Base-by-base conservation (phyloP, 2,329 filamentous ascomycete species). In the Aspergillus neotritici region DNA sequence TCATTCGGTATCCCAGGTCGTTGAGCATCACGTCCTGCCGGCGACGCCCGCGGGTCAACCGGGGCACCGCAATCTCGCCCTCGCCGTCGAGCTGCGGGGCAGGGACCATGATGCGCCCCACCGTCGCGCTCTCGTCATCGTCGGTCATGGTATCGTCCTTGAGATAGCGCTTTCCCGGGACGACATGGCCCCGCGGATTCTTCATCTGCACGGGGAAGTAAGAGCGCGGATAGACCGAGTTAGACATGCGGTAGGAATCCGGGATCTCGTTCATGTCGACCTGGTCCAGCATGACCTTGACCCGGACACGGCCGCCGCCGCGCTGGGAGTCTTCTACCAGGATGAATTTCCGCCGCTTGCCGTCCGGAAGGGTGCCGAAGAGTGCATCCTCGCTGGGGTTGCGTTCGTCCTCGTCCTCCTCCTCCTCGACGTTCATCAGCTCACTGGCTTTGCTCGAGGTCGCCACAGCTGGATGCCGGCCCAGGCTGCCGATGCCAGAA, bases 161-260 rank as follows among this genome's bases (percentile, higher is more conserved):
- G 64, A 90, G 88, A 65, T 89, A 90, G 30, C 82, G 78, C 49
- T 81, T 82, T 12, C 85, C 84, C 0, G 83, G 83, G 1, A 86
- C 82, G 2, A 55, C 55, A 41, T 82, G 86, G 0, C 86, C 84
- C 10, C 87, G 85, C 6, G 86, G 86, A 47, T 83, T 86, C 60
- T 91, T 87, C 88, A 95, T 94, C 69, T 96, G 88, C 34, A 88
- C 82, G 1, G 90, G 87, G 63, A 93, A 95, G 69, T 91, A 97
- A 44, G 87, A 90, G 37, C 89, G 84, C 7, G 90, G 91, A 59
- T 84, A 97, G 2, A 97, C 90, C 8, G 87, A 88, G 57, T 91
- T 91, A 43, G 80, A 82, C 69, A 89, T 89, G 53, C 91, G 86
- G 71, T 95, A 96, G 12, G 87, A 93, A 65, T 97, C 91, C 1